Evolutionary conservation across 768 basidiomycete species (phyloP).

Genomic region (Mycena vulgaris): DNA sequence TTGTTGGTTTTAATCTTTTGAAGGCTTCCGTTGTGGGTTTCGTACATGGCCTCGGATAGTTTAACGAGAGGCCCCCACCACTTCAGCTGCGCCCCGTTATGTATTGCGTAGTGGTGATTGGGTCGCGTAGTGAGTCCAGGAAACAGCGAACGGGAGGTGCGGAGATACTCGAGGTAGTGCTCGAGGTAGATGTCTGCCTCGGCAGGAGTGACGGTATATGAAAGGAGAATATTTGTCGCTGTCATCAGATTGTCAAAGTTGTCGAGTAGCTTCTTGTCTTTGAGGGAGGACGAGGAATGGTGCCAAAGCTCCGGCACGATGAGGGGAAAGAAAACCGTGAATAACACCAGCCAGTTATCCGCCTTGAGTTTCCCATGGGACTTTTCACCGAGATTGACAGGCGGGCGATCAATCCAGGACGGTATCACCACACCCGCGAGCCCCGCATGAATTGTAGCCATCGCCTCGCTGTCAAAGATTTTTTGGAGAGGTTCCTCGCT

Average conservation of each 20-base stretch:
- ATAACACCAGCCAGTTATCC: conserved; percentile 37
- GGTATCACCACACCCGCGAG: not conserved
- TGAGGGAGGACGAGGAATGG: not conserved
- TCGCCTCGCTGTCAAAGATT: not conserved
- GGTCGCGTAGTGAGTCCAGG: too few relatives aligned
- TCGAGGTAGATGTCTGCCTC: conserved; percentile 1
- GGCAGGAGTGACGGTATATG: not conserved
- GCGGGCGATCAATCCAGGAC: too few relatives aligned
- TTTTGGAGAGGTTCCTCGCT: not conserved
- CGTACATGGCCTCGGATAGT: conserved; percentile 32
- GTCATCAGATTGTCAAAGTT: conserved; percentile 26
- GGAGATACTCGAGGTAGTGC: not conserved
- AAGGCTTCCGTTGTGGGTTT: too few relatives aligned
- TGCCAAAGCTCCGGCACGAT: conserved; percentile 25
- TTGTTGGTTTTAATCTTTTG: too few relatives aligned
- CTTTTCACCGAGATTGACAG: conserved; percentile 36
- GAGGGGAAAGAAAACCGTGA: conserved; percentile 26
- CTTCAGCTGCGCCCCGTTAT: conserved; percentile 9
- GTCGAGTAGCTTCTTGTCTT: conserved; percentile 5
- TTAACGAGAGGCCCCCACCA: conserved; percentile 36
- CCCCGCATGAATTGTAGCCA: conserved; percentile 6
- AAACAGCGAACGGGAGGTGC: conserved; percentile 12
- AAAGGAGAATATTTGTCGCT: conserved; percentile 23
- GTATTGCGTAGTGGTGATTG: conserved; percentile 16
- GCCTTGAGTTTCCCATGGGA: conserved; percentile 39